phyloP scores from a whole-genome alignment of 371 early-diverging fungal species.

The Parasitella parasitica region DNA sequence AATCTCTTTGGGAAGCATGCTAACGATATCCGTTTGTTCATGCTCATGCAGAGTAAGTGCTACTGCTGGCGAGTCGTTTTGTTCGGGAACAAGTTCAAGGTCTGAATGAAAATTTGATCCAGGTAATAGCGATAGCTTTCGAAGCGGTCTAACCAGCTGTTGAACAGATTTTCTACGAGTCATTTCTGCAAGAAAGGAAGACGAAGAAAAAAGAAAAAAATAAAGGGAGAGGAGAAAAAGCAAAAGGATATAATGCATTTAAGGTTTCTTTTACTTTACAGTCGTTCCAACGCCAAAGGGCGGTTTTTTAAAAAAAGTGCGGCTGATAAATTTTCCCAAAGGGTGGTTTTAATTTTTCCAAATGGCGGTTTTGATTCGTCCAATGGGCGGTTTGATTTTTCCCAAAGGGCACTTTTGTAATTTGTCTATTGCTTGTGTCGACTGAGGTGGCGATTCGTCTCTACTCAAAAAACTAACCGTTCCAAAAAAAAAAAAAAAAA shows the following conservation, averaged over 20 bases:
- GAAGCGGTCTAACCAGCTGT: conserved; percentile 35
- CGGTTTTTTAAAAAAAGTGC: neutral
- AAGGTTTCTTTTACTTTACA: neutral
- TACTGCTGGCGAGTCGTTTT: neutral
- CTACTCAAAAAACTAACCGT: too few species aligned
- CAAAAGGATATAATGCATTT: neutral
- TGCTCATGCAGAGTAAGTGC: too few species aligned
- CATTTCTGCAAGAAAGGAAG: conserved; percentile 21
- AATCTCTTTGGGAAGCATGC: conserved; percentile 39
- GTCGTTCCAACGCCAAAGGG: neutral
- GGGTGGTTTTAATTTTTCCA: conserved; percentile 4
- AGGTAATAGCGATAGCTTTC: conserved; percentile 29
- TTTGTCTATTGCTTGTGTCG: too few species aligned
- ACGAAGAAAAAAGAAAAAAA: conserved; percentile 2
- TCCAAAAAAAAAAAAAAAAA: too few species aligned
- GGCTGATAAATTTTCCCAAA: too few species aligned
- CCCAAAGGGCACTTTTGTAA: neutral
- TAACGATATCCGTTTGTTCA: conserved; percentile 23
- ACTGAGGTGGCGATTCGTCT: too few species aligned
- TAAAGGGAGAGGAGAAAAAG: conserved; percentile 1
- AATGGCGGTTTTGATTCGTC: conserved; percentile 11
- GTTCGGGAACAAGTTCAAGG: conserved; percentile 14
- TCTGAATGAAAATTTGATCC: neutral
- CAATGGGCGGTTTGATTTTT: neutral
- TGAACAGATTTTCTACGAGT: conserved; percentile 38